Evolutionary conservation across 2,329 filamentous ascomycete genomes (phyloP), one percentile per base, ranked within the genome.

Genomic region (Clonostachys byssicola): DNA sequence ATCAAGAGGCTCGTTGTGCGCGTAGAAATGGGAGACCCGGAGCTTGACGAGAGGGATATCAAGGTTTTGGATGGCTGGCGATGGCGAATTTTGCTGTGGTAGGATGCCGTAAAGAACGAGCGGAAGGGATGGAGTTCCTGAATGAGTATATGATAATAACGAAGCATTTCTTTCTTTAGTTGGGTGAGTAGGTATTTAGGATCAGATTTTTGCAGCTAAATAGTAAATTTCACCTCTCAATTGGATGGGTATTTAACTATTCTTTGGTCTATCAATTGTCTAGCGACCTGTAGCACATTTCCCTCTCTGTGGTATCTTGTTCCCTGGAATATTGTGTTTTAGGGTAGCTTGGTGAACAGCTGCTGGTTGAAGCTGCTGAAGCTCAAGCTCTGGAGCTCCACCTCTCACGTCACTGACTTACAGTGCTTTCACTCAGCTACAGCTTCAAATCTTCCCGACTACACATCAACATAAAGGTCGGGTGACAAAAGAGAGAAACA

Each of bases 61-160:
- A 71, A 71, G 54, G 40, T 72, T 13, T 59, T 82, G 16, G 65
- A 70, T 34, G 77, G 78, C 2, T 82, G 79, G 79, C 66, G 78
- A 48, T 82, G 79, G 78, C 64, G 77, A 44, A 66, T 82, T 17
- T 50, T 82, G 51, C 54, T 73, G 30, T 81, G 72, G 71, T 67
- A 58, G 56, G 34, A n/a, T 42, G 13, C 30, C 42, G 14, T 3
- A 8, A 30, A 30, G 23, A 30, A 2, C 5, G 18, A 16, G 7
- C 34, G 42, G 5, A 16, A 23, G n/a, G 23, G 42, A 18, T 43
- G 42, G 12, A 39, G 14, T 39, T n/a, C 14, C 17, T 39, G 7
- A 39, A n/a, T n/a, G 36, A 39, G 17, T 10, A 30, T 30, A 30
- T 30, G 23, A 30, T 30, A 30, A 30, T 30, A 10, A 30, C 9